phyloP scores from a whole-genome alignment of 305 asterid species.

The Euphrasia arctica region DNA sequence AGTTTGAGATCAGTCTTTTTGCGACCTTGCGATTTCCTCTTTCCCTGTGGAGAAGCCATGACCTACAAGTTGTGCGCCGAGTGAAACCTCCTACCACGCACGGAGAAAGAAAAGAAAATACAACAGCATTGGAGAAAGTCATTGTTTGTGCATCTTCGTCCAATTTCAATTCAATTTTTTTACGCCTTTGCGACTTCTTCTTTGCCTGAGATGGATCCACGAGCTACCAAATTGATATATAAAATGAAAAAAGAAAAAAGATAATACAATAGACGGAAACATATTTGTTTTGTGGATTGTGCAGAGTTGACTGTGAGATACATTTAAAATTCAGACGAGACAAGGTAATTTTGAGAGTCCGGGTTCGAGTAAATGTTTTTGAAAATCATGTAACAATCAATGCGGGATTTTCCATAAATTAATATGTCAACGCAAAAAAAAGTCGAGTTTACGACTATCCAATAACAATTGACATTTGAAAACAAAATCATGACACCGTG shows the following conservation, averaged over 20 bases:
- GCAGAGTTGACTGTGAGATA: constrained; percentile 8
- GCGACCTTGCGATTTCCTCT: neutral
- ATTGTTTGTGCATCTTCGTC: constrained; percentile 37
- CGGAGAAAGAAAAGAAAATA: constrained; percentile 18
- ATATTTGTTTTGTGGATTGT: too few relatives aligned
- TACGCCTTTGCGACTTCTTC: constrained; percentile 38
- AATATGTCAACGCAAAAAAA: too few relatives aligned
- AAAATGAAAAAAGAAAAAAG: too few relatives aligned
- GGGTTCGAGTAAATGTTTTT: too few relatives aligned
- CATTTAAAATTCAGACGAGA: constrained; percentile 20
- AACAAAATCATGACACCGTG: neutral
- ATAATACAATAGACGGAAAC: too few relatives aligned
- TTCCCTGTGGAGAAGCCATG: constrained; percentile 17
- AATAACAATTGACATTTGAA: too few relatives aligned
- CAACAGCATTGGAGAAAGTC: constrained; percentile 33
- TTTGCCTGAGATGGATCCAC: constrained; percentile 12
- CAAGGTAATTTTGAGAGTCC: constrained; percentile 20
- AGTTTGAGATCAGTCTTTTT: neutral
- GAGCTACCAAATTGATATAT: neutral
- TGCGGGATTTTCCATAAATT: neutral
- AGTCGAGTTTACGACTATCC: too few relatives aligned
- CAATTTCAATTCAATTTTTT: constrained; percentile 38
- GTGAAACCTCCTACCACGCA: neutral
- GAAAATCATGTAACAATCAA: neutral
- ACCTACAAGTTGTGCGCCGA: too few relatives aligned